Percentiles rank a stretch among this genome's conserved stretches.
Evolutionary conservation across 805 yeast species (phyloP).

Genomic region (Metschnikowia anglica): DNA sequence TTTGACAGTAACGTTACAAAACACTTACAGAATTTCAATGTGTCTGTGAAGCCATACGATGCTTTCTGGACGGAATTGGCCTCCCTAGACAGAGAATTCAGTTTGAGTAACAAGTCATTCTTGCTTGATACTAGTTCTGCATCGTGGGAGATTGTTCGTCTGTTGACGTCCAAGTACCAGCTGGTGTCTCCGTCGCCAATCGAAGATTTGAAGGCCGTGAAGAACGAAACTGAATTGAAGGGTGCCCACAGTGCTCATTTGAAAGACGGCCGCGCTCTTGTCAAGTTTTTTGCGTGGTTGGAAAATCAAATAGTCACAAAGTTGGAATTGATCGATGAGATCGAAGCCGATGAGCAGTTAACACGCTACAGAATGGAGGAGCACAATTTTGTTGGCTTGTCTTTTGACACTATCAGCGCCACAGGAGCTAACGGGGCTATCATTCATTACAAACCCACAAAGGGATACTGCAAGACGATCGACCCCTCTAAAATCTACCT

Average conservation of each 20-base stretch:
- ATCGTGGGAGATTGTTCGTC: slow-evolving; percentile 43
- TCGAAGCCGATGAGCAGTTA: slow-evolving; percentile 54
- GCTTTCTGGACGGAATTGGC: slow-evolving; percentile 46
- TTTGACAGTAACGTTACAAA: slow-evolving; percentile 32
- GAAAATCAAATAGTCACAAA: slow-evolving; percentile 49
- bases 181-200: slow-evolving; percentile 39
- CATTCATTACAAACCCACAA: slow-evolving; percentile 67
- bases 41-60: slow-evolving; percentile 42
- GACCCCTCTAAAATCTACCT: slow-evolving; percentile 54
- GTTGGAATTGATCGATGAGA: slow-evolving; percentile 51
- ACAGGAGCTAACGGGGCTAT: slow-evolving; percentile 77
- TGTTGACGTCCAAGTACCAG: slow-evolving; percentile 31
- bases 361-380: slow-evolving; percentile 40
- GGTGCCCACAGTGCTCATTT: slow-evolving; percentile 55
- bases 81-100: slow-evolving; percentile 37
- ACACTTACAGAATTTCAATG: slow-evolving; percentile 25
- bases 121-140: slow-evolving; percentile 31
- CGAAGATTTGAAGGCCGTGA: slow-evolving; percentile 51
- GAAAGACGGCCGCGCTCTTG: slow-evolving; percentile 58
- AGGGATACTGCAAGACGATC: slow-evolving; percentile 43
- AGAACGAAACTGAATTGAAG: slow-evolving; percentile 47
- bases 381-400: slow-evolving; percentile 56
- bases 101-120: slow-evolving; percentile 29
- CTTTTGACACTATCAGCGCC: slow-evolving; percentile 73
- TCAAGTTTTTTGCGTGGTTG: slow-evolving; percentile 57